Percentiles rank a stretch among this genome's conserved stretches.
Conservation (phyloP, 345 rosid genomes). For the Brassica juncea region DNA sequence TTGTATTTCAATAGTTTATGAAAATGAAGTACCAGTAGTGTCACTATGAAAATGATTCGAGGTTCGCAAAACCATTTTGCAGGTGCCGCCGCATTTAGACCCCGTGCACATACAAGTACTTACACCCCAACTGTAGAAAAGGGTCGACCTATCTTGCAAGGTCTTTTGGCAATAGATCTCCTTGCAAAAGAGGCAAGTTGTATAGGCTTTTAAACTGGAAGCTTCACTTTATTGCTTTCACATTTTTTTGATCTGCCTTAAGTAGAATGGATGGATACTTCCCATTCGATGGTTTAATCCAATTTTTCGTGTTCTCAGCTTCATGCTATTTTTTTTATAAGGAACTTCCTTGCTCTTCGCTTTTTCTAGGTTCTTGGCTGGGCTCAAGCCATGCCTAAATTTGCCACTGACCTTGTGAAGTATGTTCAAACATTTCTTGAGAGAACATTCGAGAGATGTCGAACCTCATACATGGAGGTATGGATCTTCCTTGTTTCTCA, state of each 20-base stretch:
- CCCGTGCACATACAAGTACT: constrained; percentile 68
- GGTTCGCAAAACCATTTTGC: constrained; percentile 34
- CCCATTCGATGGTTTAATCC: neutral
- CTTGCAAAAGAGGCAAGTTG: constrained; percentile 89
- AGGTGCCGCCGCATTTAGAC: constrained; percentile 99
- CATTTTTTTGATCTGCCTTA: constrained; percentile 8
- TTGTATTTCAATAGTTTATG: constrained; percentile 1
- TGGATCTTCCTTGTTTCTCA: constrained; percentile 33
- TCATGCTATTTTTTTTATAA: constrained; percentile 17
- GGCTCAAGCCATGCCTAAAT: constrained; percentile 99
- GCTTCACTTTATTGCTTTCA: constrained; percentile 18
- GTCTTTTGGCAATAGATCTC: constrained; percentile 93
- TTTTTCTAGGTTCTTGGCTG: constrained; percentile 82
- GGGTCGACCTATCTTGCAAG: constrained; percentile 97
- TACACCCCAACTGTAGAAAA: constrained; percentile 79
- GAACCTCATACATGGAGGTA: constrained; percentile 96
- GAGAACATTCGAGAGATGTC: constrained; percentile 96
- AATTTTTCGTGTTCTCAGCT: neutral
- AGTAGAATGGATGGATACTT: neutral
- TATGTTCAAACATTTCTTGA: constrained; percentile 94
- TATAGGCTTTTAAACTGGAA: constrained; percentile 25
- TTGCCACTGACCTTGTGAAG: constrained; percentile 87
- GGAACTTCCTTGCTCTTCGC: constrained; percentile 22
- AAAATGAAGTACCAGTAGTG: constrained; percentile 5
- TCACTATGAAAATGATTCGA: constrained; percentile 9